Conservation (phyloP, 2,329 filamentous ascomycete species). For the Neurospora sp. region DNA sequence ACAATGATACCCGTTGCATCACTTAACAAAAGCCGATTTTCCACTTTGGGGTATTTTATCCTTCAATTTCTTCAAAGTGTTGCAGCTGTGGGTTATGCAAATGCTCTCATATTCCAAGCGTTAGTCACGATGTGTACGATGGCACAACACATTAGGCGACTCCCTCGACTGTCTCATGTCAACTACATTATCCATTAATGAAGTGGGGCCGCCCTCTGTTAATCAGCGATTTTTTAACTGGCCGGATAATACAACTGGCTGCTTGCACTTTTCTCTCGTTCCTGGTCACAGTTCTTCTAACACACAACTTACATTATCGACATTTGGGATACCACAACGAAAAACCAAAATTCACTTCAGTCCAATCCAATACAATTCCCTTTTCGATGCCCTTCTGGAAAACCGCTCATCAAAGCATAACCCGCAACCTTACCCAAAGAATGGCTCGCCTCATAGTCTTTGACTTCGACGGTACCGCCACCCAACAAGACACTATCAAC, state of each 20-base stretch:
- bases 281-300: not conserved
- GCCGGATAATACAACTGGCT: not conserved
- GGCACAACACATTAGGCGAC: not conserved
- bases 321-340: not conserved
- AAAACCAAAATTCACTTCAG: not conserved
- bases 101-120: not conserved
- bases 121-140: not conserved
- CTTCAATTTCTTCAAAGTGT: not conserved
- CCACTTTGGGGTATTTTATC: not conserved
- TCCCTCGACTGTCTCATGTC: not conserved
- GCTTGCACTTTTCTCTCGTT: not conserved
- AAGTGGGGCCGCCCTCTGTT: not conserved
- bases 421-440: not conserved
- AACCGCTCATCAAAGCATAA: not conserved
- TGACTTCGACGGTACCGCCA: constrained; percentile 53
- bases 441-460: constrained; percentile 32
- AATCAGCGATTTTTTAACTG: not conserved
- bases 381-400: not conserved
- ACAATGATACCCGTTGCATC: constrained; percentile 21
- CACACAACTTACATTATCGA: not conserved
- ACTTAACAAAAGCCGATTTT: not conserved
- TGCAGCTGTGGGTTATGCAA: not conserved
- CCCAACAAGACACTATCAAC: constrained; percentile 41
- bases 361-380: too few species aligned
- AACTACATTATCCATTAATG: not conserved